Conservation (phyloP, 2,329 filamentous ascomycete species). For the Alternaria arborescens region DNA sequence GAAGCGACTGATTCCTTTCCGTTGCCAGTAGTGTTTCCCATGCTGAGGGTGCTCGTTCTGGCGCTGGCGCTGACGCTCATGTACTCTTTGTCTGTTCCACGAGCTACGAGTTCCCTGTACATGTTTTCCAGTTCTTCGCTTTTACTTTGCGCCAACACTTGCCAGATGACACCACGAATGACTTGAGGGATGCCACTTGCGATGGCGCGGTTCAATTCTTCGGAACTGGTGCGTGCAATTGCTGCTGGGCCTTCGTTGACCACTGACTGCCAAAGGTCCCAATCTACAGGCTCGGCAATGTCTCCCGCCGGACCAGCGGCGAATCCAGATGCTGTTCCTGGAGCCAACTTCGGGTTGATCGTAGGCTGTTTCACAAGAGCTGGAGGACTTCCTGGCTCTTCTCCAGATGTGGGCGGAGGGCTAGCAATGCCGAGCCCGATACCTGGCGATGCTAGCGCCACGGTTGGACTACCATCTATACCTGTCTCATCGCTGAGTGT, state of each 20-base stretch:
- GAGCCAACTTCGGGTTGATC: slow-evolving; percentile 76
- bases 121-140: slow-evolving; percentile 86
- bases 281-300: slow-evolving; percentile 79
- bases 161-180: slow-evolving; percentile 98
- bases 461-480: slow-evolving; percentile 50
- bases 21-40: slow-evolving; percentile 58
- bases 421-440: slow-evolving; percentile 57
- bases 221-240: slow-evolving; percentile 84
- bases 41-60: slow-evolving; percentile 49
- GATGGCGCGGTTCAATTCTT: slow-evolving; percentile 90
- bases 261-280: slow-evolving; percentile 97
- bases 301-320: slow-evolving; percentile 79
- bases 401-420: slow-evolving; percentile 59
- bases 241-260: slow-evolving; percentile 94
- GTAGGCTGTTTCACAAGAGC: slow-evolving; percentile 63
- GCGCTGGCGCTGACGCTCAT: slow-evolving; percentile 32
- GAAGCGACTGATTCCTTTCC: slow-evolving; percentile 75
- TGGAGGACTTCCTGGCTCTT: slow-evolving; percentile 44
- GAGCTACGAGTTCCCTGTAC: slow-evolving; percentile 82
- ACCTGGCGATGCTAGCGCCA: slow-evolving; percentile 53
- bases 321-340: slow-evolving; percentile 85
- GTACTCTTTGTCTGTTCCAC: slow-evolving; percentile 80
- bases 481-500: slow-evolving; percentile 56
- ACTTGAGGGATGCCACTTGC: slow-evolving; percentile 92
- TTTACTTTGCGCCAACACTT: slow-evolving; percentile 94